Percentiles rank a stretch among this genome's conserved stretches.
Conservation (phyloP, 1,139 yeast species). For the Debaryomyces coudertii region DNA sequence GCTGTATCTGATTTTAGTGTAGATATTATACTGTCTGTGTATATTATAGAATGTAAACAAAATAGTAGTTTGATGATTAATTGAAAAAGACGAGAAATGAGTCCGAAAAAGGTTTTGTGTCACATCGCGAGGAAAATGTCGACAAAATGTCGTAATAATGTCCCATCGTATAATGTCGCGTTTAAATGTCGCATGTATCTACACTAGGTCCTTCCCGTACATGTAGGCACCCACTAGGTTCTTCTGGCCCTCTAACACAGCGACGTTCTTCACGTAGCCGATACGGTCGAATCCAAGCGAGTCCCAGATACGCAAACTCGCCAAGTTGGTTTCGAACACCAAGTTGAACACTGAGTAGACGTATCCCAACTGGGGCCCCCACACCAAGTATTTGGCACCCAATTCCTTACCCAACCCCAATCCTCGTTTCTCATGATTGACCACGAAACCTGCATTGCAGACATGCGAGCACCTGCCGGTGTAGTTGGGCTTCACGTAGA, state of each 20-base stretch:
- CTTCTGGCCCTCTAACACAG: constrained; percentile 60
- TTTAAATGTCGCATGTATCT: too few relatives aligned
- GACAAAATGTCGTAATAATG: neutral
- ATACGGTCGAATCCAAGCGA: constrained; percentile 70
- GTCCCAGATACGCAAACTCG: constrained; percentile 76
- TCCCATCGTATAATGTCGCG: neutral
- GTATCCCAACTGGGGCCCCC: constrained; percentile 76
- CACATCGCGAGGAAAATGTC: neutral
- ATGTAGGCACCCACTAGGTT: constrained; percentile 69
- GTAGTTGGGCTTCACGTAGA: constrained; percentile 79
- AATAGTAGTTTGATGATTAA: constrained; percentile 1
- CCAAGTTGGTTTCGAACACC: constrained; percentile 73
- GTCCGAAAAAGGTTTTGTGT: neutral
- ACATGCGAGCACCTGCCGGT: constrained; percentile 75
- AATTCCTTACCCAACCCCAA: constrained; percentile 61
- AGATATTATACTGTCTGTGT: constrained; percentile 26
- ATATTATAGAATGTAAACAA: constrained; percentile 30
- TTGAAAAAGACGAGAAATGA: neutral
- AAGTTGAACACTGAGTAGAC: constrained; percentile 80
- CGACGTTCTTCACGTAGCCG: constrained; percentile 70
- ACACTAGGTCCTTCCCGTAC: constrained; percentile 58
- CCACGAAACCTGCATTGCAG: constrained; percentile 81
- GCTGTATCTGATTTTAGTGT: constrained; percentile 13
- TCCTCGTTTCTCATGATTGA: constrained; percentile 58
- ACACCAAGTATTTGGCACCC: constrained; percentile 60